Evolutionary conservation across 345 rosid species (phyloP), one percentile per base, ranked within the genome.

Genomic region (Linum lewisii): DNA sequence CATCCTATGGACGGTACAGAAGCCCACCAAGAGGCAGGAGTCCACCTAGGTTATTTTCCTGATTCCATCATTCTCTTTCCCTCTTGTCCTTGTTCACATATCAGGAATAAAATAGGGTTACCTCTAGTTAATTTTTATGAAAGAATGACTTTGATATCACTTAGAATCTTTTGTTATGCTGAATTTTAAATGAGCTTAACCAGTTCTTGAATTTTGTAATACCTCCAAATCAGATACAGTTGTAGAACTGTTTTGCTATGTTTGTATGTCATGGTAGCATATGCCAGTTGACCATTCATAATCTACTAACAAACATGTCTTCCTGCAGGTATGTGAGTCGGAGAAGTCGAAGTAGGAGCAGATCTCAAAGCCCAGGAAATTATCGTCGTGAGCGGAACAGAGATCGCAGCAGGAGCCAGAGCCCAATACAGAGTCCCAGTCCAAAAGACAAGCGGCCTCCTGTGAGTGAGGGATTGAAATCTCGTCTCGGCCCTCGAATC

Each of bases 11-110:
- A 62, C 82, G 79, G 51, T 69, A 76, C 69, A 79, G 83, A 82
- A 88, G 86, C 70, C 85, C 94, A 22, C 83, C 73, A 21, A 86
- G 95, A 70, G 82, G 79, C 69, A 75, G 82, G 63, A 85, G 91
- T 63, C 89, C 97, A 51, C 82, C 78, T n/a, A 89, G 99, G 97
- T 87, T 67, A 6, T 61, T 65, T 61, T 74, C 69, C 72, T 60
- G 23, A 19, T 56, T 5, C 45, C 47, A 22, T 11, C 13, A 6
- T 36, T n/a, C n/a, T n/a, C 52, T 42, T 51, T n/a, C n/a, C 24
- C 59, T 54, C 10, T 58, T 34, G 58, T 34, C 24, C 23, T 18
- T 21, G 5, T 22, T 61, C 32, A 19, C 19, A 29, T 19, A 51
- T n/a, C 24, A 21, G 2, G 18, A 19, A 6, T 21, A n/a, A 24